Percentiles rank a stretch among this genome's conserved stretches.
Evolutionary conservation across 2,329 filamentous ascomycete genomes (phyloP).

Genomic region (Oidium heveae): DNA sequence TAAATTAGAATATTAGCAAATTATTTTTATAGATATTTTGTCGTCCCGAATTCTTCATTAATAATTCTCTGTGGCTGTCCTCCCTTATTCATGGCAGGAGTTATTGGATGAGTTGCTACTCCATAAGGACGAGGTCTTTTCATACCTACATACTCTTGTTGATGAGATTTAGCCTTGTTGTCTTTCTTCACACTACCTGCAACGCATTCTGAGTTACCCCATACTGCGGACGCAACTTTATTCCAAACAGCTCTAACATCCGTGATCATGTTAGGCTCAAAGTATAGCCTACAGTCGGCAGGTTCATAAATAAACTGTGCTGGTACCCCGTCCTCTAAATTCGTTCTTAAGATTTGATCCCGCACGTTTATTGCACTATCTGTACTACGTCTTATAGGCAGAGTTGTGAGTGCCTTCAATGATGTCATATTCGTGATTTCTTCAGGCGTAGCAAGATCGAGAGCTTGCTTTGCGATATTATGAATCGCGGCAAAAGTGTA

Average conservation of each 20-base stretch:
- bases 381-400: slow-evolving; percentile 6
- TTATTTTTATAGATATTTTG: no score
- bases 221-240: slow-evolving; percentile 16
- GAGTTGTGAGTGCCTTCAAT: slow-evolving; percentile 2
- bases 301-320: slow-evolving; percentile 35
- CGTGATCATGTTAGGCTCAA: slow-evolving; percentile 25
- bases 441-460: slow-evolving; percentile 3
- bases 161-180: slow-evolving; percentile 3
- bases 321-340: slow-evolving; percentile 17
- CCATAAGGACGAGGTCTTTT: background rate
- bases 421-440: slow-evolving; percentile 4
- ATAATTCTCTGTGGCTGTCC: background rate
- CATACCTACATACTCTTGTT: background rate
- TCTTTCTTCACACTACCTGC: slow-evolving; percentile 5
- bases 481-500: slow-evolving; percentile 5
- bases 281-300: slow-evolving; percentile 34
- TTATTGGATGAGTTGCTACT: background rate
- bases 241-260: slow-evolving; percentile 26
- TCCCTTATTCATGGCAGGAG: background rate
- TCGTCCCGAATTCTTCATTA: background rate
- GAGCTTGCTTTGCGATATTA: slow-evolving; percentile 3
- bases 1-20: no score
- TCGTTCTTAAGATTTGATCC: slow-evolving; percentile 14
- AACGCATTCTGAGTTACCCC: slow-evolving; percentile 17
- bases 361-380: slow-evolving; percentile 18